Percentiles rank a stretch among this genome's conserved stretches.
phyloP scores from a whole-genome alignment of 2,329 filamentous ascomycete species.

The Metarhizium robertsii region DNA sequence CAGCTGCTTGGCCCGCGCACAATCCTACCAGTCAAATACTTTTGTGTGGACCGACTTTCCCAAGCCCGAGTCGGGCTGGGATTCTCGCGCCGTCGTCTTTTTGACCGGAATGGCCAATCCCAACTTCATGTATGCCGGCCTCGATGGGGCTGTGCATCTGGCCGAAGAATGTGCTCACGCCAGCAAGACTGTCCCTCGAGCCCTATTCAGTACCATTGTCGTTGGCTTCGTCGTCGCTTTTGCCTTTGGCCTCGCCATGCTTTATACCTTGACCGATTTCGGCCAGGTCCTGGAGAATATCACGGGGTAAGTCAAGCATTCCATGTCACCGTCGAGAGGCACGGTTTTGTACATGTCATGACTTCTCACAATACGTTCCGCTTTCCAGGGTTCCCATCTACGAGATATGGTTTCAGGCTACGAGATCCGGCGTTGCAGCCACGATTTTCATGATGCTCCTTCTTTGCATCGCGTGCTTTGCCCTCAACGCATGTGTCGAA shows the following conservation, averaged over 20 bases:
- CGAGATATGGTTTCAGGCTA: conserved; percentile 46
- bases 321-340: too few species aligned
- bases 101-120: conserved; percentile 32
- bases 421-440: conserved; percentile 28
- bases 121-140: conserved; percentile 51
- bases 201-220: conserved; percentile 6
- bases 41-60: background rate
- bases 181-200: background rate
- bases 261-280: conserved; percentile 42
- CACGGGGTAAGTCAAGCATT: too few species aligned
- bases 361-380: conserved; percentile 23
- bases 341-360: too few species aligned
- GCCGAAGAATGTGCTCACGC: conserved; percentile 42
- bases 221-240: conserved; percentile 34
- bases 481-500: background rate
- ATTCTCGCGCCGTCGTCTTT: background rate
- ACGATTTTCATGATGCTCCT: conserved; percentile 22
- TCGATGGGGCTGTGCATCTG: conserved; percentile 47
- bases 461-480: background rate
- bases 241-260: conserved; percentile 30
- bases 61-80: background rate
- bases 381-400: conserved; percentile 35
- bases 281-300: background rate
- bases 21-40: background rate
- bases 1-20: conserved; percentile 25